Evolutionary conservation across 306 rosid species (phyloP).

Genomic region (Oxytropis ochrocephala): DNA sequence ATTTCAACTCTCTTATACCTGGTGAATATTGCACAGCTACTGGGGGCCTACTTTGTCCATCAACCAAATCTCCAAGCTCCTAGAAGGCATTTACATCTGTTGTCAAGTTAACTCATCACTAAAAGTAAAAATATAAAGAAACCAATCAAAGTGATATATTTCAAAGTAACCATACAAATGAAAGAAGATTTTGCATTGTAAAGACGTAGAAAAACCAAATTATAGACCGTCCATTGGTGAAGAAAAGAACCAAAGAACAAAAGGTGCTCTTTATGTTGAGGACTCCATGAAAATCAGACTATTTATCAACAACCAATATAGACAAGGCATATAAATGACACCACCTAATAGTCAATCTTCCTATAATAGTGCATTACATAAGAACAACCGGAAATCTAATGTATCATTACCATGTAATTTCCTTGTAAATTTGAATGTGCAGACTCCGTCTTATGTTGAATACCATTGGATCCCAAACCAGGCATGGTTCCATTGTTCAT

Average conservation of each 20-base stretch:
- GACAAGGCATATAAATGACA: background rate
- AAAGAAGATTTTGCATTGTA: background rate
- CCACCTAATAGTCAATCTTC: conserved; percentile 1
- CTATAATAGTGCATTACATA: background rate
- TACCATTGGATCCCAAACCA: conserved; percentile 29
- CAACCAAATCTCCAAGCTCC: conserved; percentile 79
- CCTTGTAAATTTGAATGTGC: conserved; percentile 39
- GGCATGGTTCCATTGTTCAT: conserved; percentile 52
- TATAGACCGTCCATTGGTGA: background rate
- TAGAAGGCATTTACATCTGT: conserved; percentile 97
- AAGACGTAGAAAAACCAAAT: background rate
- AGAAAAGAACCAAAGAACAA: background rate
- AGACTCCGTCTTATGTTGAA: conserved; percentile 34
- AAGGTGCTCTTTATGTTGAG: background rate
- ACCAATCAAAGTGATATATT: background rate
- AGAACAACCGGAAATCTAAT: conserved; percentile 20
- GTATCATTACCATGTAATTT: conserved; percentile 47
- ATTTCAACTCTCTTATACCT: conserved; percentile 51
- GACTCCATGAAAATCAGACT: background rate
- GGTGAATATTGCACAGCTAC: conserved; percentile 31
- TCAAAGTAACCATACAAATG: background rate
- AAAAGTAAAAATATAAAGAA: conserved; percentile 30
- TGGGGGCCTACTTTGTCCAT: conserved; percentile 39
- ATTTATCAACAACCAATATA: background rate
- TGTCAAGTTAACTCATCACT: conserved; percentile 90